Evolutionary conservation across 768 basidiomycete genomes (phyloP), one percentile per base, ranked within the genome.

Genomic region (Suillus occidentalis): DNA sequence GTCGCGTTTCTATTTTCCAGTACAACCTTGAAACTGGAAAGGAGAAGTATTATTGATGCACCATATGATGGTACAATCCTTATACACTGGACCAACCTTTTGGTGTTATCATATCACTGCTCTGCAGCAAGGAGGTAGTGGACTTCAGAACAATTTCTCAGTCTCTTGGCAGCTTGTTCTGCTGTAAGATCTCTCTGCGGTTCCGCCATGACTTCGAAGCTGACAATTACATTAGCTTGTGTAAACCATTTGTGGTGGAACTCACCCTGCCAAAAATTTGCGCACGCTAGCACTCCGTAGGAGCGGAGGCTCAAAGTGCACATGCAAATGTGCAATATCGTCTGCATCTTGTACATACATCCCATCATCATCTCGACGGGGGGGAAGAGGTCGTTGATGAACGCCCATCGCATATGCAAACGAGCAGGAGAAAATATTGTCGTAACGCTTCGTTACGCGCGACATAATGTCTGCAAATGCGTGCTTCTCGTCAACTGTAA

Each of bases 371-470:
- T 70, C 63, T 14, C 70, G 69, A 25, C 67, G 65, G 7, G 77
- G 75, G 10, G 89, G 86, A 3, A 86, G 71, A 6, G 94, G 91
- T 2, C 89, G 84, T 74, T 97, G 95, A 72, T 97, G 95, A 56
- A 97, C 85, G 42, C 95, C 95, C 93, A 97, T 95, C 8, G 92
- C 95, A 75, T 97, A 97, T 1, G 93, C 90, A 76, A 97, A 97
- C 0, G 93, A 90, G 73, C 92, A 94, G 7, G 83, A 84, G 73
- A 94, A 94, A 37, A 94, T 78, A 70, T 90, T 92, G 71, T 91
- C 92, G 68, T 91, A 93, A 60, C 86, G 85, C 62, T 82, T 84
- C 8, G 89, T 88, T 36, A 91, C 72, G 4, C 77, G 76, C 43
- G 85, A 87, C 22, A 97, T 72, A n/a, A 90, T 83, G 39, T 86